Base-by-base conservation (phyloP, 495 filamentous ascomycete species). In the Bacidia rubella region DNA sequence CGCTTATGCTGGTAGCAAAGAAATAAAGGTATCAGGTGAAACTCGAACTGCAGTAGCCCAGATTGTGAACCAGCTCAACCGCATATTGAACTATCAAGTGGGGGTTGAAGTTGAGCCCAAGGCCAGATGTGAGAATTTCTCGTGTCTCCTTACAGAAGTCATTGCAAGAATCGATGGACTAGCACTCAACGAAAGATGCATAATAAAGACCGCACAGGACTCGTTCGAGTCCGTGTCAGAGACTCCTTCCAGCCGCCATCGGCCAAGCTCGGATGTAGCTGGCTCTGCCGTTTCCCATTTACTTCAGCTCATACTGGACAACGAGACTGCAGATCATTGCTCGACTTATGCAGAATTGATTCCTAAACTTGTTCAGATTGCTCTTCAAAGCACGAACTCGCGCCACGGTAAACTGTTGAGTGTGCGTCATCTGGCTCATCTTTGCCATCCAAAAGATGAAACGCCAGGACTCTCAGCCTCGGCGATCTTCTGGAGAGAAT, bases 11-110 rank as follows among this genome's bases (percentile, higher is more conserved):
- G 85, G 85, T 4, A 81, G 75, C 41, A 92, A 93, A 66, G 92
- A 98, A 62, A 81, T 98, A 51, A 95, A 88, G 57, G 83, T 90
- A 11, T 87, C 87, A 0, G 75, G 74, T 21, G 89, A 97, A 52
- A 82, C 85, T 3, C 86, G 85, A 67, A 73, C 80, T 47, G 87
- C 88, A 41, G 74, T 94, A 44, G 80, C 86, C 11, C 74, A 80
- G 46, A 68, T 88, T 21, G 71, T 92, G 50, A 76, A 76, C 24
- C 57, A 84, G 20, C 63, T 94, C 10, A 76, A 80, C 49, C 76
- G 70, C 12, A 67, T 89, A 2, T 94, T 90, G 86, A 67, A 64
- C 29, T 55, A 47, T 9, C 21, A 11, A 47, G 29, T 11, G n/a
- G 49, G 29, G 27, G 43, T 35, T 22, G 23, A 41, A 40, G 46